Percentiles rank a stretch among this genome's conserved stretches.
Conservation (phyloP, 495 filamentous ascomycete species). For the Bryoglossum gracile region DNA sequence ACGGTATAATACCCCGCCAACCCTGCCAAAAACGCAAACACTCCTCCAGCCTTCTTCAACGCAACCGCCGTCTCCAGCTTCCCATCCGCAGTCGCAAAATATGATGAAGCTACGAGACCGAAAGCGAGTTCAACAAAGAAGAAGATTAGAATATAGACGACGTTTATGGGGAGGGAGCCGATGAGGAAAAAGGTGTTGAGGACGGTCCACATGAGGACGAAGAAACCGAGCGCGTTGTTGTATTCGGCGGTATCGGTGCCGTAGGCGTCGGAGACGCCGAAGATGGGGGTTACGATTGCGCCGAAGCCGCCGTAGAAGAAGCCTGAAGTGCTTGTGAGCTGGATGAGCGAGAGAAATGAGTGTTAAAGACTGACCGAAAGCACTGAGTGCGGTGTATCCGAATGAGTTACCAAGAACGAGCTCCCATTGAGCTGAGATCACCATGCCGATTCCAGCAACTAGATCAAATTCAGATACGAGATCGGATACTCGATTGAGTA, state of each 20-base stretch:
- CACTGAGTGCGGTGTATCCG: conserved; percentile 43
- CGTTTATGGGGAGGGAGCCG: conserved; percentile 38
- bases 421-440: conserved; percentile 47
- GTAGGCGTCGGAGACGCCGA: conserved; percentile 36
- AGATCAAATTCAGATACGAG: neutral
- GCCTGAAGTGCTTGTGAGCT: conserved; percentile 6
- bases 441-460: conserved; percentile 35
- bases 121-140: conserved; percentile 41
- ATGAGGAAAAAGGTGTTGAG: conserved; percentile 42
- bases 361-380: conserved; percentile 26
- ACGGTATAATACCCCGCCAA: conserved; percentile 44
- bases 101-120: conserved; percentile 36
- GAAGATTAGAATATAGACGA: conserved; percentile 43
- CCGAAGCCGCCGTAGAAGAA: conserved; percentile 41
- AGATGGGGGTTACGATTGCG: conserved; percentile 33
- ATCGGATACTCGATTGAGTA: neutral
- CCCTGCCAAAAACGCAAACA: conserved; percentile 40
- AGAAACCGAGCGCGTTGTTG: conserved; percentile 40
- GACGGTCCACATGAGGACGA: conserved; percentile 42
- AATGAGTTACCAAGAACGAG: conserved; percentile 42
- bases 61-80: conserved; percentile 26
- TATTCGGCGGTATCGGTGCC: conserved; percentile 32
- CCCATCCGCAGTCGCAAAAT: conserved; percentile 40
- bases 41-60: conserved; percentile 40
- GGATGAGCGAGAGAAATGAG: neutral